Percentiles rank a stretch among this genome's conserved stretches.
phyloP scores from a whole-genome alignment of 441 rosid species.

The Adansonia madagascariensis region DNA sequence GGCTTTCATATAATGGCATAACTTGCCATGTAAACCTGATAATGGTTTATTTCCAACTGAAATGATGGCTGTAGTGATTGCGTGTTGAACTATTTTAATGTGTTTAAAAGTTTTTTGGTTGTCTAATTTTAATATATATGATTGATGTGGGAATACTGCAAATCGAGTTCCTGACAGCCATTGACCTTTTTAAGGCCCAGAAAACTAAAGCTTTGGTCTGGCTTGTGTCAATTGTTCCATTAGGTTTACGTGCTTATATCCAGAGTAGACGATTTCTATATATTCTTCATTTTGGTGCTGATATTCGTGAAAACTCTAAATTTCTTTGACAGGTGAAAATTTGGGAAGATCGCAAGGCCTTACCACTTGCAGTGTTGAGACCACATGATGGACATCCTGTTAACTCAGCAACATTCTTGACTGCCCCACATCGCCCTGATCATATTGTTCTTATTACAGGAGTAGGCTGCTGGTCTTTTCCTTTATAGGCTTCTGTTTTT shows the following conservation, averaged over 20 bases:
- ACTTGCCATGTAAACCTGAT: background rate
- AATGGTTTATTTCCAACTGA: background rate
- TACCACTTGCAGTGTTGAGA: conserved; percentile 48
- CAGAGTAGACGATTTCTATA: background rate
- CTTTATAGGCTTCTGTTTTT: conserved; percentile 24
- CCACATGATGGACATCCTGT: conserved; percentile 59
- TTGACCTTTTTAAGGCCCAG: background rate
- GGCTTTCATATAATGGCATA: background rate
- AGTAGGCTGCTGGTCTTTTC: conserved; percentile 33
- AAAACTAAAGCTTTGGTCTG: background rate
- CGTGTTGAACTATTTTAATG: background rate
- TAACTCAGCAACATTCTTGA: conserved; percentile 51
- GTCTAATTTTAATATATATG: background rate
- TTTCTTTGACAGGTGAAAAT: conserved; percentile 49
- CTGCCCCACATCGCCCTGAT: conserved; percentile 48
- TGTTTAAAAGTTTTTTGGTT: background rate
- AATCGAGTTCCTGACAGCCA: background rate
- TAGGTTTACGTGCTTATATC: background rate
- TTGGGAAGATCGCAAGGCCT: conserved; percentile 57
- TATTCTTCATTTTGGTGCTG: conserved; percentile 5
- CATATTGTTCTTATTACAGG: conserved; percentile 52
- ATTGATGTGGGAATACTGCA: background rate
- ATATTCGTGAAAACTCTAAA: conserved; percentile 20
- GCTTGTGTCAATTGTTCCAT: background rate
- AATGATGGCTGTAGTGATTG: background rate